Conservation (phyloP, 495 filamentous ascomycete genomes). For the Elasticomyces elasticus region DNA sequence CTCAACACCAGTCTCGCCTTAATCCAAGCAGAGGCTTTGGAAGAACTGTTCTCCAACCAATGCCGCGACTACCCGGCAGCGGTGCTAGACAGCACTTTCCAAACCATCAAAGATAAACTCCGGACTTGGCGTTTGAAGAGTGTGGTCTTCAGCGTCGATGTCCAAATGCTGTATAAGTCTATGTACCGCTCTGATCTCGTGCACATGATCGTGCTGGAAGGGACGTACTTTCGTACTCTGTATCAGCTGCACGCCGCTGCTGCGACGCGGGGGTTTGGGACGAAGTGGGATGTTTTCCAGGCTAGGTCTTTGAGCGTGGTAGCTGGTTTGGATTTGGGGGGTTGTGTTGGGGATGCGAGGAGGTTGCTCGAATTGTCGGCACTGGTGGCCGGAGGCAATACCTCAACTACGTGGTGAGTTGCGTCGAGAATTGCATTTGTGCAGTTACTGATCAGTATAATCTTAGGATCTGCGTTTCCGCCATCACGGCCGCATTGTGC, state of each 20-base stretch:
- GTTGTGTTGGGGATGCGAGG: not conserved
- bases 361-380: not conserved
- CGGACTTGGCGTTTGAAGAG: not conserved
- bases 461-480: not conserved
- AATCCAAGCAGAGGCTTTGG: not conserved
- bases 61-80: not conserved
- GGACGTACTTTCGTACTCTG: conserved; percentile 2
- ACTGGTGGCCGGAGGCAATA: not conserved
- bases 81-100: not conserved
- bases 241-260: not conserved
- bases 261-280: not conserved
- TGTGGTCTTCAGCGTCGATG: not conserved
- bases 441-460: not conserved
- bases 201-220: conserved; percentile 1
- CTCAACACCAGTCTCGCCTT: not conserved
- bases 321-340: not conserved
- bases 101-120: not conserved
- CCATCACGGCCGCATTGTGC: not conserved
- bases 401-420: not conserved
- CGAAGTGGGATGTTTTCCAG: not conserved
- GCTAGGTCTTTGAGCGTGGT: not conserved
- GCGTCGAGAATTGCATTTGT: not conserved
- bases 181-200: conserved; percentile 5
- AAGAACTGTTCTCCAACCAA: conserved; percentile 1
- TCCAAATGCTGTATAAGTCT: not conserved